Percentiles rank a stretch among this genome's conserved stretches.
Conservation (phyloP, 2,329 filamentous ascomycete genomes). For the Plenodomus biglobosus region DNA sequence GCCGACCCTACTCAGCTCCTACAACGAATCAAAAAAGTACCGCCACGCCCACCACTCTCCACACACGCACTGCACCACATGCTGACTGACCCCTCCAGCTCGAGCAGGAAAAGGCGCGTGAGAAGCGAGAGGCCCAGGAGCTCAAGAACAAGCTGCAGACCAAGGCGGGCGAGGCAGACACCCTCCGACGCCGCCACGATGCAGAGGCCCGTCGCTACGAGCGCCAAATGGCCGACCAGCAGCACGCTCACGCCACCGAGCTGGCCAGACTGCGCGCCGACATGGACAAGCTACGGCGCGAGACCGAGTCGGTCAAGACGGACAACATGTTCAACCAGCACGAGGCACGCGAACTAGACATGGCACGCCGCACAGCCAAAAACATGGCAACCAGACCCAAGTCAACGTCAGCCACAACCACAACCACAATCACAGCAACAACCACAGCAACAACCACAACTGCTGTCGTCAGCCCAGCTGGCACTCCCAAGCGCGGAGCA, state of each 20-base stretch:
- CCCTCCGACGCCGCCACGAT: constrained; percentile 70
- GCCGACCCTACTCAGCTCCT: constrained; percentile 40
- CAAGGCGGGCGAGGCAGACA: constrained; percentile 71
- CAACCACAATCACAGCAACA: too few relatives aligned
- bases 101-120: constrained; percentile 46
- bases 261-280: constrained; percentile 64
- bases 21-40: constrained; percentile 47
- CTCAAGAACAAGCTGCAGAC: constrained; percentile 46
- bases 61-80: not conserved
- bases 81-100: constrained; percentile 42
- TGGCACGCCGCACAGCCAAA: constrained; percentile 45
- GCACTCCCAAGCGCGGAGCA: constrained; percentile 63
- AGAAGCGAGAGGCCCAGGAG: constrained; percentile 18
- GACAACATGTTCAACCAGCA: constrained; percentile 73
- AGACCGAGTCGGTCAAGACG: constrained; percentile 65
- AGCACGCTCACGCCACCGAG: constrained; percentile 65
- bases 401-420: too few relatives aligned
- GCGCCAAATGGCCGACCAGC: constrained; percentile 61
- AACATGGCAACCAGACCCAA: constrained; percentile 29
- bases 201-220: constrained; percentile 65
- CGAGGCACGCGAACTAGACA: constrained; percentile 64
- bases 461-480: constrained; percentile 39
- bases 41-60: not conserved
- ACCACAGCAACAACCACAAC: too few relatives aligned
- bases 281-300: constrained; percentile 64